phyloP scores from a whole-genome alignment of 441 rosid species.

The Brassica hybrid region DNA sequence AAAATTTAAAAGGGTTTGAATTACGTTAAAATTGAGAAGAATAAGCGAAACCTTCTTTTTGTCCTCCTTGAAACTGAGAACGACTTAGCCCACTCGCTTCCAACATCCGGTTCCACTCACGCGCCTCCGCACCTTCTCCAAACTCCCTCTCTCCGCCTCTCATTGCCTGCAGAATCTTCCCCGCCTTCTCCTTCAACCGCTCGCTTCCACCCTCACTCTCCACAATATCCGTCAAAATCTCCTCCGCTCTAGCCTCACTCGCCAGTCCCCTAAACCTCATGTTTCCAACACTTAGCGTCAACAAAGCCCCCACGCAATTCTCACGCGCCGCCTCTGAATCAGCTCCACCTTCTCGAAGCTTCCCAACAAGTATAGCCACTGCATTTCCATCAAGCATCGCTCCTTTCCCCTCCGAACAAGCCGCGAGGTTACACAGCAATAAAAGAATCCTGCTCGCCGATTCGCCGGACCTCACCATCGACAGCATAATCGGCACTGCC shows the following conservation, averaged over 20 bases:
- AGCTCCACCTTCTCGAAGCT: conserved; percentile 48
- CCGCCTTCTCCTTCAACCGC: conserved; percentile 63
- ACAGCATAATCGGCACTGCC: conserved; percentile 54
- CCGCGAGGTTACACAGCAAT: conserved; percentile 56
- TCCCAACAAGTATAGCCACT: conserved; percentile 52
- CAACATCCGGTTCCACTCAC: conserved; percentile 42
- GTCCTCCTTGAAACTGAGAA: conserved; percentile 38
- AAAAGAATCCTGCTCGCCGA: conserved; percentile 48
- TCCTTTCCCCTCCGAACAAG: conserved; percentile 53
- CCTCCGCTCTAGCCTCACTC: conserved; percentile 54
- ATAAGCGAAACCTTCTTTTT: conserved; percentile 39
- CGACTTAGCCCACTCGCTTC: conserved; percentile 47
- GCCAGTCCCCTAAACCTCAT: conserved; percentile 71
- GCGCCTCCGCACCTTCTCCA: conserved; percentile 53
- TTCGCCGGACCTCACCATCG: conserved; percentile 50
- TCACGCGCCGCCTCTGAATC: conserved; percentile 55
- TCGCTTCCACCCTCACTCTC: conserved; percentile 53
- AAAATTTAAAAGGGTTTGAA: not conserved
- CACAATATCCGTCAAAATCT: conserved; percentile 55
- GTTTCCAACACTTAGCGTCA: conserved; percentile 53
- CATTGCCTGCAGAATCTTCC: conserved; percentile 51
- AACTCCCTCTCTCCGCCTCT: conserved; percentile 49
- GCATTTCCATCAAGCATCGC: conserved; percentile 66
- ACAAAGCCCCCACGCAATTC: conserved; percentile 65
- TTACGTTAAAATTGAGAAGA: conserved; percentile 41